A percentile compares a stretch with the other conserved stretches of the same genome.
These are phyloP conservation scores for Scheffersomyces parashehatae DNA, from an alignment of 1,139 yeast genomes.

Conservation along the genomic window DNA sequence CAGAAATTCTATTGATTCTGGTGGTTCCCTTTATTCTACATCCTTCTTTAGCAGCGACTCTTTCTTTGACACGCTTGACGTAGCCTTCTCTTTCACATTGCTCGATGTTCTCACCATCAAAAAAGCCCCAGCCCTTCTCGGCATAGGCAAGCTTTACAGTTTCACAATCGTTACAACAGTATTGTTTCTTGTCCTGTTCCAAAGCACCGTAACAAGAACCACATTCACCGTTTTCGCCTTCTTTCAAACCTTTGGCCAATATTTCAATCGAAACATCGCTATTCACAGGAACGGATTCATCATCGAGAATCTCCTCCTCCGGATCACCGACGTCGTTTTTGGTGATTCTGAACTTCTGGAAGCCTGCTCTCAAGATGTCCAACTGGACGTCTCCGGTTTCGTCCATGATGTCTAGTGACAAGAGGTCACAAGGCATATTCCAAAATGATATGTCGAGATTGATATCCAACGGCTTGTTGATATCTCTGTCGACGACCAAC, in stretches of 20 bases:
- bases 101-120: slow-evolving; percentile 79
- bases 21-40: slow-evolving; percentile 84
- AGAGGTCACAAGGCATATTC: slow-evolving; percentile 73
- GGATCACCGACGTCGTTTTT: slow-evolving; percentile 21
- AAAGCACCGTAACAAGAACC: slow-evolving; percentile 91
- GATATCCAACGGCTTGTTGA: slow-evolving; percentile 74
- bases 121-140: slow-evolving; percentile 80
- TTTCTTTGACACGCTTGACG: slow-evolving; percentile 56
- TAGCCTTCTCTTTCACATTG: slow-evolving; percentile 93
- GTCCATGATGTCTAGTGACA: slow-evolving; percentile 60
- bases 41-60: slow-evolving; percentile 67
- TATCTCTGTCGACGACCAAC: slow-evolving; percentile 83
- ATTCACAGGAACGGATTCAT: slow-evolving; percentile 24
- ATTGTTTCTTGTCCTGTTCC: slow-evolving; percentile 59
- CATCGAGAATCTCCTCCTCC: slow-evolving; percentile 31
- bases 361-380: slow-evolving; percentile 70
- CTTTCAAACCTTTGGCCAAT: slow-evolving; percentile 38
- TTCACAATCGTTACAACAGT: slow-evolving; percentile 86
- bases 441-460: slow-evolving; percentile 83
- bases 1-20: slow-evolving; percentile 80
- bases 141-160: slow-evolving; percentile 81
- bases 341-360: slow-evolving; percentile 66
- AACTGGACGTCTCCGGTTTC: slow-evolving; percentile 81
- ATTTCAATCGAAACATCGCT: slow-evolving; percentile 31
- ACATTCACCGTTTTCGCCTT: slow-evolving; percentile 52